Percentiles rank a stretch among this genome's conserved stretches.
Conservation (phyloP, 2,329 filamentous ascomycete species). For the Zalaria obscura region DNA sequence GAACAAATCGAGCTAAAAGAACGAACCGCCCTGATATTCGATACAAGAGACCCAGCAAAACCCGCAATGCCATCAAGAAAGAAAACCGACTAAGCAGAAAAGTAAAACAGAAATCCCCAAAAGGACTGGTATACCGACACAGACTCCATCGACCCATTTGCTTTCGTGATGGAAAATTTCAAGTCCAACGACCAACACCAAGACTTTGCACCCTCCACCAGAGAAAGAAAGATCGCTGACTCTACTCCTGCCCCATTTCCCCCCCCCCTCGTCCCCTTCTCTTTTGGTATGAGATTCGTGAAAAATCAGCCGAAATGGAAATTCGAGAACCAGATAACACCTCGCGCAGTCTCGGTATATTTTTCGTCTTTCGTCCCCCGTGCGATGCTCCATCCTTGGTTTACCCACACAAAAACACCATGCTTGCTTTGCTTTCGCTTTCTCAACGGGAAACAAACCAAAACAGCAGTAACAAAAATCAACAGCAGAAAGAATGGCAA, state of each 20-base stretch:
- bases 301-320: constrained; percentile 2
- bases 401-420: constrained; percentile 3
- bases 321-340: not conserved
- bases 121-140: constrained; percentile 4
- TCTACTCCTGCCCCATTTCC: not conserved
- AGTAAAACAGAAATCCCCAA: not conserved
- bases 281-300: constrained; percentile 6
- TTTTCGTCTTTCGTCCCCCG: not conserved
- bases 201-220: not conserved
- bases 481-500: constrained; percentile 3
- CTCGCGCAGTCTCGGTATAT: not conserved
- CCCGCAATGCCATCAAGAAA: not conserved
- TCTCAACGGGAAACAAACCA: constrained; percentile 2
- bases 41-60: not conserved
- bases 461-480: constrained; percentile 1
- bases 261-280: not conserved
- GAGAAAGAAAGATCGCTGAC: constrained; percentile 1
- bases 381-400: not conserved
- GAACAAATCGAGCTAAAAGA: too few species aligned
- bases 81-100: constrained; percentile 2
- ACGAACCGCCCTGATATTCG: not conserved
- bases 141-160: constrained; percentile 1
- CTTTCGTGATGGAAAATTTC: constrained; percentile 2
- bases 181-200: not conserved
- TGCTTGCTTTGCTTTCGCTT: constrained; percentile 2